Conservation (phyloP, 805 yeast species). For the Candida fluviatilis region DNA sequence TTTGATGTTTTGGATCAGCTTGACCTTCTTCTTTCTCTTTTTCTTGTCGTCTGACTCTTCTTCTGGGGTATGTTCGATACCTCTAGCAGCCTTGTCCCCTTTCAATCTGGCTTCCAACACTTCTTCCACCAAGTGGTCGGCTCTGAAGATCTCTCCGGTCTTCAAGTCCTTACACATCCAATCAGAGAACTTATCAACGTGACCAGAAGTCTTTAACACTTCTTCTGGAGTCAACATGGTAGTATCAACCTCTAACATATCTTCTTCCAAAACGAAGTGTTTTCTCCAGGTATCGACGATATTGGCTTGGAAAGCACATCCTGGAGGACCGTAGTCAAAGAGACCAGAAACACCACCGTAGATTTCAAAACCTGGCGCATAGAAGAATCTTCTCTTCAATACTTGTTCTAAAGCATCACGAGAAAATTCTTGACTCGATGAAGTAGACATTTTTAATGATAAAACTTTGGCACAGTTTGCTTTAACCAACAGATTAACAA, state of each 20-base stretch:
- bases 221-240: conserved; percentile 98
- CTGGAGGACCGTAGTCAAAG: conserved; percentile 99
- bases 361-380: conserved; percentile 94
- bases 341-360: conserved; percentile 98
- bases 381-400: conserved; percentile 92
- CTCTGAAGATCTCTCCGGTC: conserved; percentile 97
- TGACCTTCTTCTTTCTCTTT: conserved; percentile 80
- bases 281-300: conserved; percentile 94
- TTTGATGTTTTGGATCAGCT: conserved; percentile 85
- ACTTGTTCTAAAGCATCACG: conserved; percentile 90
- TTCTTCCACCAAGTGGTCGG: conserved; percentile 97
- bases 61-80: conserved; percentile 50
- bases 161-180: conserved; percentile 97
- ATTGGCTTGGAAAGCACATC: conserved; percentile 97
- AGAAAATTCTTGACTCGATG: conserved; percentile 46
- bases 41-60: conserved; percentile 68
- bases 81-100: conserved; percentile 97
- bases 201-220: conserved; percentile 97
- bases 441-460: conserved; percentile 21
- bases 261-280: conserved; percentile 95
- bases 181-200: conserved; percentile 97
- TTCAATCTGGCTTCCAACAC: conserved; percentile 93
- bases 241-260: conserved; percentile 97
- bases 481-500: background rate
- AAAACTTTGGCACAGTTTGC: background rate